phyloP scores from a whole-genome alignment of 2,329 filamentous ascomycete species.

The Diaporthe sp. region DNA sequence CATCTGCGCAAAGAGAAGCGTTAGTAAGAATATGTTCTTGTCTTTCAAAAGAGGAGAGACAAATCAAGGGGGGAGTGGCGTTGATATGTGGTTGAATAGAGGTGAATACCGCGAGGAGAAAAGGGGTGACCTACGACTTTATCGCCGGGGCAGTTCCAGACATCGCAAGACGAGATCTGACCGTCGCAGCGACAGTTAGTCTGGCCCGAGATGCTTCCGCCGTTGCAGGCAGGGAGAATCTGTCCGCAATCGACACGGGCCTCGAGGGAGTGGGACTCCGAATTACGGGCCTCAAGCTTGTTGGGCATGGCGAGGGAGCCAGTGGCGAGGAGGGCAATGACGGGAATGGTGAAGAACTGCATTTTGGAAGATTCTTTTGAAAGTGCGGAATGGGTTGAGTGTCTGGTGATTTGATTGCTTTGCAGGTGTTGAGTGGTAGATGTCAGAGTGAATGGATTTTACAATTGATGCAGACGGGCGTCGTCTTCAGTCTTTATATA shows the following conservation, averaged over 20 bases:
- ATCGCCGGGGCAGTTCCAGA: constrained; percentile 7
- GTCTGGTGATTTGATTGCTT: neutral
- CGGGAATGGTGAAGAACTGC: constrained; percentile 18
- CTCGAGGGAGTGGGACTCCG: neutral
- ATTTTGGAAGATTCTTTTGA: neutral
- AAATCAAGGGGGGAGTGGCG: neutral
- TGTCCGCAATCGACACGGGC: constrained; percentile 38
- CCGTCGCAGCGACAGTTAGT: constrained; percentile 46
- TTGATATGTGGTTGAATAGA: accelerated
- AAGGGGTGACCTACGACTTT: neutral
- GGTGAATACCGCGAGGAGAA: neutral
- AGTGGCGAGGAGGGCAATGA: neutral
- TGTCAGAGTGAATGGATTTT: neutral
- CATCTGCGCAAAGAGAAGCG: neutral
- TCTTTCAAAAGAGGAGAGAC: accelerated
- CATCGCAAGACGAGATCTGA: constrained; percentile 32
- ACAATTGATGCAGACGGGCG: neutral
- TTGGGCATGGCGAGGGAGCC: constrained; percentile 20
- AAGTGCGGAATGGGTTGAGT: neutral
- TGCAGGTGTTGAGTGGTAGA: neutral
- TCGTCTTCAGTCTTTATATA: neutral
- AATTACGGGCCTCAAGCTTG: neutral
- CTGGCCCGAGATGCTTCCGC: constrained; percentile 43
- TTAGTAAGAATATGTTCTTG: neutral
- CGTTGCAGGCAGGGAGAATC: constrained; percentile 43